A percentile compares a stretch with the other conserved stretches of the same genome.
Evolutionary conservation across 352 stramenopile genomes (phyloP).

Genomic region (Globisporangium splendens): DNA sequence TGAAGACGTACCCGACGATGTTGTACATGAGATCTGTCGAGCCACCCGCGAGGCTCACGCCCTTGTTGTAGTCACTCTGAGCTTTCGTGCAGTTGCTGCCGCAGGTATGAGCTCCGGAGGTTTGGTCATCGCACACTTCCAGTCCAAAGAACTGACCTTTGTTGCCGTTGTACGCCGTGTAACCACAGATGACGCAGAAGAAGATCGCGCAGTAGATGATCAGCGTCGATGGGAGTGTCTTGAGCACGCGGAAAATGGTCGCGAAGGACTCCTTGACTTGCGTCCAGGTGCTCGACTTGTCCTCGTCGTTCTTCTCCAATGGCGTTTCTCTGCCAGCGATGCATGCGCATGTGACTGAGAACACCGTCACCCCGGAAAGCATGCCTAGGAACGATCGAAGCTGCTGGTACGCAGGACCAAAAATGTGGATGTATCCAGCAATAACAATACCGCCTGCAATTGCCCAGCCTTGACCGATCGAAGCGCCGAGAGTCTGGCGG

Average conservation of each 20-base stretch:
- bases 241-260: slow-evolving; percentile 43
- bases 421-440: slow-evolving; percentile 70
- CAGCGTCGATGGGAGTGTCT: slow-evolving; percentile 32
- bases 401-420: slow-evolving; percentile 60
- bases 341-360: slow-evolving; percentile 49
- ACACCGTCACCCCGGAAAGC: slow-evolving; percentile 62
- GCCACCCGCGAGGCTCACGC: slow-evolving; percentile 38
- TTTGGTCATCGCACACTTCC: slow-evolving; percentile 37
- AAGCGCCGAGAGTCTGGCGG: slow-evolving; percentile 55
- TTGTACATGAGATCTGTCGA: slow-evolving; percentile 40
- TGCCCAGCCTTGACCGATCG: slow-evolving; percentile 61
- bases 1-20: slow-evolving; percentile 39
- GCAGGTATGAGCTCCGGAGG: slow-evolving; percentile 37
- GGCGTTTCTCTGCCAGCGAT: slow-evolving; percentile 46
- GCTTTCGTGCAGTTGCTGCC: slow-evolving; percentile 26
- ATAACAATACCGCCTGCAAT: slow-evolving; percentile 61
- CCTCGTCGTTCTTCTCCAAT: slow-evolving; percentile 14
- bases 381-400: slow-evolving; percentile 68
- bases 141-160: slow-evolving; percentile 65
- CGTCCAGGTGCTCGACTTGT: slow-evolving; percentile 13
- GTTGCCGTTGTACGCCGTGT: slow-evolving; percentile 50
- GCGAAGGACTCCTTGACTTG: slow-evolving; percentile 35
- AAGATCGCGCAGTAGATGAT: slow-evolving; percentile 45
- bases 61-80: slow-evolving; percentile 36
- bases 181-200: slow-evolving; percentile 47